Base-by-base conservation (phyloP, 345 rosid species). In the Linum trigynum region DNA sequence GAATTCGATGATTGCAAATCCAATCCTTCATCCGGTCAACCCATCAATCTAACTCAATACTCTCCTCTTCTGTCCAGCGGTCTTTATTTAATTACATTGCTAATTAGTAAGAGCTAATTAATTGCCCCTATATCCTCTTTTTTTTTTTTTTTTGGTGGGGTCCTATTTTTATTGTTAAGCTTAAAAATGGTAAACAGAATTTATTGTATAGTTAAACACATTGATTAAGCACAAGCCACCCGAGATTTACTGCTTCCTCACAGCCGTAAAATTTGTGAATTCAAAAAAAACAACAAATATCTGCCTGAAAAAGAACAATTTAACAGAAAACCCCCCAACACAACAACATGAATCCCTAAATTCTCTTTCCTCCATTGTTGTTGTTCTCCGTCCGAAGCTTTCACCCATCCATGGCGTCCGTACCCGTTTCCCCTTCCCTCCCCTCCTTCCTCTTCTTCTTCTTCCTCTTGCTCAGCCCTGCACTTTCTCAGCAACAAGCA, bases 381-480 rank as follows among this genome's bases (percentile, higher is more conserved):
- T 48, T 10, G 15, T 9, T 48, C 53, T 8, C 12, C 53, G 14
- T 48, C 53, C 53, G 3, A 12, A 9, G 53, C 11, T 48, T 48
- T 9, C 0, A 1, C 14, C 53, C 14, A 9, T 48, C 53, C 12
- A 48, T 48, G 53, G 53, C 53, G 53, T 48, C 53, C 53, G 10
- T 43, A 43, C 50, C 3, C 50, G 3, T 43, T 43, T 43, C 50
- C 56, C 37, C 8, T 2, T 39, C 67, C 56, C 40, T 69, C 23
- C 67, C 32, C 1, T 6, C 23, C 38, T 5, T 23, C 36, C 3
- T 12, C 61, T 2, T 10, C 51, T 43, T 70, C 64, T 60, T 40
- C 65, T 15, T 69, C 61, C 38, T 66, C 55, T 6, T 50, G 43
- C 39, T 45, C 67, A 0, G 55, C 67, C 53, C 50, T 38, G 55